Base-by-base conservation (phyloP, 2,329 filamentous ascomycete species). In the Fusarium transvaalense region DNA sequence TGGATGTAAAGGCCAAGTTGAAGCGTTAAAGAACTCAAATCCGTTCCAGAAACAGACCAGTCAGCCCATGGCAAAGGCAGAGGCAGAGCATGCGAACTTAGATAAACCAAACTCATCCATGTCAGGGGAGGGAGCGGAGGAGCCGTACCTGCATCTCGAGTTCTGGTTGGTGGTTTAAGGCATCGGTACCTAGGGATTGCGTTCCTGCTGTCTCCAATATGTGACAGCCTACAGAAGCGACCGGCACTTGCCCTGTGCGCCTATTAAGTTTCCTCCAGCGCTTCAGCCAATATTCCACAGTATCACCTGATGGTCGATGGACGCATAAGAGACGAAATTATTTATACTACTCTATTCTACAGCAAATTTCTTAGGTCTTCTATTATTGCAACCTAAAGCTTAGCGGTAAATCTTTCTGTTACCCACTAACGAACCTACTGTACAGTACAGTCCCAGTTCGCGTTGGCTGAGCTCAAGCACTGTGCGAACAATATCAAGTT, bases 61-160 rank as follows among this genome's bases (percentile, higher is more conserved):
- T 56, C 51, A 63, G 42, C 31, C 34, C 47, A 55, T 47, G 17
- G 17, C 25, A 51, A 64, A 48, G 27, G 17, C 43, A 58, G 45
- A 47, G 14, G 5, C n/a, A 37, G 23, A 25, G 25, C 34, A n/a
- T 37, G 34, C 47, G 37, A 38, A 51, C 34, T 35, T 38, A 39
- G 47, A 51, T 38, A 39, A 50, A 50, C 47, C 47, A 27, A 53
- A 45, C 56, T 25, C 51, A 66, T 72, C 71, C 71, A 74, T 74
- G 71, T 74, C 71, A 74, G 71, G 71, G 71, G 71, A 60, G 56
- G 55, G 59, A 71, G 52, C 48, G 53, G 48, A 58, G 62, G 52
- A 64, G 69, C 58, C 53, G 71, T 68, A 69, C 71, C 71, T 74
- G 71, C 71, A 71, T 71, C 69, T 62, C 67, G 38, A 27, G 34